phyloP scores from a whole-genome alignment of 176 grass and related monocot genomes.

The Canna indica region DNA sequence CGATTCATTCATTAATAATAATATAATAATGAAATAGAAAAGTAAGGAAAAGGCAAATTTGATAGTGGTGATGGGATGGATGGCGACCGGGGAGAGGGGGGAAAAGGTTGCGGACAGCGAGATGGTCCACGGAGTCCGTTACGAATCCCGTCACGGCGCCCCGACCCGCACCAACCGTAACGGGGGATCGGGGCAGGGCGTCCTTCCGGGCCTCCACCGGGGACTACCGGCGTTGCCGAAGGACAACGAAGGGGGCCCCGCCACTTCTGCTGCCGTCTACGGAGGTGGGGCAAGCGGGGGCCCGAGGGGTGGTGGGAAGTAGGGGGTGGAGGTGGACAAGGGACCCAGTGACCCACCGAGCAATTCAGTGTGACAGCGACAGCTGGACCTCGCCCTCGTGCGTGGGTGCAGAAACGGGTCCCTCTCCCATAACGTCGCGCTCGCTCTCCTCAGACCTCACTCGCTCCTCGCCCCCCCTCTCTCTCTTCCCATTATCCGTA shows the following conservation, averaged over 20 bases:
- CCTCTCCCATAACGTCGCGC: neutral
- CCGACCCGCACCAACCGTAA: neutral
- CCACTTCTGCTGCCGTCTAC: neutral
- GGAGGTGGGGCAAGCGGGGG: neutral
- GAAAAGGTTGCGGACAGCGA: neutral
- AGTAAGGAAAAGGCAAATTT: neutral
- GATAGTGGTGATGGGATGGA: neutral
- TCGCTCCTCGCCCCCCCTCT: neutral
- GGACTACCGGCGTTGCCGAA: neutral
- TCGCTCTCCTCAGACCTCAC: neutral
- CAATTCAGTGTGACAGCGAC: neutral
- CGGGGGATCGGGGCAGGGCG: neutral
- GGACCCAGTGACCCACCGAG: neutral
- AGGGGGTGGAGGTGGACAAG: neutral
- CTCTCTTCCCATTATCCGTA: neutral
- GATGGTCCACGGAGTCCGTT: neutral
- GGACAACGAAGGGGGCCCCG: neutral
- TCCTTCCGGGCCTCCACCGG: too few relatives aligned
- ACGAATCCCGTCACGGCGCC: neutral
- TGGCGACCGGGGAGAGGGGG: neutral
- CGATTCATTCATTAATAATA: too few relatives aligned
- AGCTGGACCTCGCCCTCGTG: constrained; percentile 2
- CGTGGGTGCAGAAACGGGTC: neutral
- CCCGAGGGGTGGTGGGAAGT: neutral
- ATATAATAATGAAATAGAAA: neutral